Conservation (phyloP, 495 filamentous ascomycete species). For the Podospora pseudopauciseta region DNA sequence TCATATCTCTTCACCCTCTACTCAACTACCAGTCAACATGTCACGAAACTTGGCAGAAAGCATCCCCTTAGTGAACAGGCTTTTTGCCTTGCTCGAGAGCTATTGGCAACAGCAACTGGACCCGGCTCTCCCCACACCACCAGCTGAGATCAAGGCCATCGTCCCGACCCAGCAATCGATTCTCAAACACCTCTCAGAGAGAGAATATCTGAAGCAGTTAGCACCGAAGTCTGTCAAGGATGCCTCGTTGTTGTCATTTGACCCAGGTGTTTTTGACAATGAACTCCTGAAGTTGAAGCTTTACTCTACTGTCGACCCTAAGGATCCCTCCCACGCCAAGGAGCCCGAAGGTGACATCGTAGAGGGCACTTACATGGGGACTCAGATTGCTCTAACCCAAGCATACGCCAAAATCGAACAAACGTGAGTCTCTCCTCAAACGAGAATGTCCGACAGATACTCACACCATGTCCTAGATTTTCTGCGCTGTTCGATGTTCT, state of each 20-base stretch:
- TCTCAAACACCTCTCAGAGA: constrained; percentile 28
- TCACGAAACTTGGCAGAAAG: neutral
- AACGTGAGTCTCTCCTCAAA: constrained; percentile 28
- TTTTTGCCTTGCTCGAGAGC: constrained; percentile 15
- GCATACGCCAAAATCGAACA: constrained; percentile 39
- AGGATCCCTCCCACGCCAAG: constrained; percentile 18
- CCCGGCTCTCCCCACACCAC: constrained; percentile 21
- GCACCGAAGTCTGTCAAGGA: constrained; percentile 24
- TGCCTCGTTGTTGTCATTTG: constrained; percentile 30
- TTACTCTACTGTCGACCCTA: constrained; percentile 26
- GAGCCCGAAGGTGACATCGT: constrained; percentile 29
- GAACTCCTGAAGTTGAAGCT: constrained; percentile 31
- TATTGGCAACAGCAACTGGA: constrained; percentile 20
- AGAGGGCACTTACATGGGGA: constrained; percentile 36
- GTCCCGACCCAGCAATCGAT: constrained; percentile 25
- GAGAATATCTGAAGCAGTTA: constrained; percentile 26
- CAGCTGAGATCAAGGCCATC: constrained; percentile 11
- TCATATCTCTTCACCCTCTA: neutral
- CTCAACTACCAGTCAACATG: constrained; percentile 10
- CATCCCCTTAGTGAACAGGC: constrained; percentile 12
- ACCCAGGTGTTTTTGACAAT: constrained; percentile 34
- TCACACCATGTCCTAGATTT: constrained; percentile 25
- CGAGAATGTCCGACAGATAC: neutral
- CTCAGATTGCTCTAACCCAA: constrained; percentile 40
- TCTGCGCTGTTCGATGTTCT: constrained; percentile 38